Evolutionary conservation across 2,329 filamentous ascomycete species (phyloP), one percentile per base, ranked within the genome.

Genomic region (Arthrinium phaeospermum): DNA sequence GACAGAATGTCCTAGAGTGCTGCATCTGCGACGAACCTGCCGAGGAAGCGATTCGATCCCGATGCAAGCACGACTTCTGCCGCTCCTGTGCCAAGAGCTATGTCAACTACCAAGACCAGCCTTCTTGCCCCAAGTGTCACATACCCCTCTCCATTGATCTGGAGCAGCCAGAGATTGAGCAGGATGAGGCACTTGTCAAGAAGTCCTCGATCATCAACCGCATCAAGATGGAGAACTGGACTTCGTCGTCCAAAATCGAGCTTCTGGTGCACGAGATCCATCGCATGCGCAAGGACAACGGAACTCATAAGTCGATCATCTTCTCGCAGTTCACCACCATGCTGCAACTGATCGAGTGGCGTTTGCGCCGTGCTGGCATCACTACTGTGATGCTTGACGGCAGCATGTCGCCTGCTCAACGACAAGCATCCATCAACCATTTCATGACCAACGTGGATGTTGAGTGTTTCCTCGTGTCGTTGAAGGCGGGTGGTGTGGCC

Each of bases 141-240:
- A 98, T 98, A 69, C 88, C 91, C 1, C 87, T 99, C 7, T 90
- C 91, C 0, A 97, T 99, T 76, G 96, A 99, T 81, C 91, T 98
- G 51, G 96, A 98, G 80, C 95, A 98, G 83, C 94, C 95, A 0
- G 95, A 97, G 76, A 95, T 98, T 71, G 95, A 98, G 82, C 95
- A 98, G 82, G 94, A 98, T 74, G 93, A 96, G 81, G 88, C 91
- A 1, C 84, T 91, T 8, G 91, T 98, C 73, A 98, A 98, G 88
- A 98, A 98, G 84, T 95, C 91, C 19, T 98, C 95, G 1, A 99
- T 99, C 81, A 97, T 98, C 86, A 98, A 98, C 82, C 93, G 96
- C 71, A 98, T 99, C 84, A 94, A 96, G 83, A 98, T 98, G 95
- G 94, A 97, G 81, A 94, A 98, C 78, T 99, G 96, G 96, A 98